Percentiles rank a stretch among this genome's conserved stretches.
phyloP scores from a whole-genome alignment of 2,329 filamentous ascomycete genomes.

The Scedosporium aurantiacum region DNA sequence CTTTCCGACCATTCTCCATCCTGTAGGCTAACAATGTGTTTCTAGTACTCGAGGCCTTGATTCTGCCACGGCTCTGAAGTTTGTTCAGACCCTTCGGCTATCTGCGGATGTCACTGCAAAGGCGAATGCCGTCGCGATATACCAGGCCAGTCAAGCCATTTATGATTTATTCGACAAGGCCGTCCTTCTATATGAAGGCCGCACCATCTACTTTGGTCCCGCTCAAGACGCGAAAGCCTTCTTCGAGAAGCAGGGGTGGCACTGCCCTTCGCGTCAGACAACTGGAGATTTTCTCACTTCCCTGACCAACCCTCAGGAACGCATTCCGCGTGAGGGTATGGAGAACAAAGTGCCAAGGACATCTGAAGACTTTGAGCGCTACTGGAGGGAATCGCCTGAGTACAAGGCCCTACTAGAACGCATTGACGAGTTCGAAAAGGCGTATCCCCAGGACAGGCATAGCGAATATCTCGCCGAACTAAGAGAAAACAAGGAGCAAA shows the following conservation, averaged over 20 bases:
- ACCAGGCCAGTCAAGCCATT: constrained; percentile 59
- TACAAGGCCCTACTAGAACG: constrained; percentile 31
- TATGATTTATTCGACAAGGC: constrained; percentile 69
- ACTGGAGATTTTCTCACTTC: constrained; percentile 61
- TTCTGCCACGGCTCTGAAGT: constrained; percentile 61
- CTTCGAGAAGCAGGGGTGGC: constrained; percentile 59
- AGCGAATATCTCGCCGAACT: constrained; percentile 27
- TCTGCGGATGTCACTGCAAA: constrained; percentile 52
- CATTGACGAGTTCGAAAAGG: constrained; percentile 37
- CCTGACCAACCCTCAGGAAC: constrained; percentile 53
- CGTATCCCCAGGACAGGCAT: constrained; percentile 30
- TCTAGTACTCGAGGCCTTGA: constrained; percentile 57
- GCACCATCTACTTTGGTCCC: constrained; percentile 66
- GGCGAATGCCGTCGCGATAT: constrained; percentile 57
- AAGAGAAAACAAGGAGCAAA: constrained; percentile 34
- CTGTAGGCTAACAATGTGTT: background rate
- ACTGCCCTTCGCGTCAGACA: constrained; percentile 55
- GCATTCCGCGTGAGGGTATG: constrained; percentile 43
- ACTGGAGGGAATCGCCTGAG: constrained; percentile 34
- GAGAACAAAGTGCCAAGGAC: constrained; percentile 54
- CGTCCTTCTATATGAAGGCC: constrained; percentile 63
- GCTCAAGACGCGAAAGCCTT: constrained; percentile 47
- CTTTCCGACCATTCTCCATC: background rate
- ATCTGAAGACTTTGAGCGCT: constrained; percentile 53
- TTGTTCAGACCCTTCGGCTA: constrained; percentile 55